Base-by-base conservation (phyloP, 345 rosid species). In the Eucalyptus paniculata region DNA sequence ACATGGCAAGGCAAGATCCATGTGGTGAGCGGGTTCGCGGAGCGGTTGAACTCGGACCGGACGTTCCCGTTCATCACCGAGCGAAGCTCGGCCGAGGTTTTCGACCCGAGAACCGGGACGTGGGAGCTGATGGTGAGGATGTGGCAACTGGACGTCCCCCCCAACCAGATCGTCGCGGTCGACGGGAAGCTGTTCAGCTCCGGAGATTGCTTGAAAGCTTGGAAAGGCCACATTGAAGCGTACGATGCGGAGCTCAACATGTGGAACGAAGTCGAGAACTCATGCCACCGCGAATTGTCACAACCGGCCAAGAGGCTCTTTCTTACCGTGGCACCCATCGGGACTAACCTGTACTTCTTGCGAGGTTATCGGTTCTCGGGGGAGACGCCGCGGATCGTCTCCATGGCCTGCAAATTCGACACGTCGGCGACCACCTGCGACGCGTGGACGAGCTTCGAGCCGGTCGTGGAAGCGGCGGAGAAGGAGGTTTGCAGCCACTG, bases 61-160 rank as follows among this genome's bases (percentile, higher is more conserved):
- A 88, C 90, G 51, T 88, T 90, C 67, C 91, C 92, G 45, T 93
- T 89, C 65, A 50, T 91, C 9, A 92, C 88, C 8, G 94, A 93
- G 87, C 90, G 97, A 21, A 92, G 96, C 93, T 94, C 96, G 0
- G 96, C 91, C 2, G 97, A 95, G 89, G 91, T 93, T 83, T 93
- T 90, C 56, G 92, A 94, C 90, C 90, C 90, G 4, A 65, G 8
- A 9, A 62, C 89, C 0, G 92, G 91, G 32, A 88, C 49, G 28
- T 94, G 96, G 97, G 91, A 92, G 65, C 88, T 94, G 7, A 89
- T 91, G 93, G 91, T 90, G 1, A 87, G 93, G 88, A 95, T 94
- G 96, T 94, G 97, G 97, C 95, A 93, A 42, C 44, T 94, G 5
- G 96, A 95, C 30, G 91, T 94, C 1, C 97, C 96, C 24, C 96